Percentiles rank a stretch among this genome's conserved stretches.
Conservation (phyloP, 1,139 yeast species). For the Yamadazyma atmosphaerica region DNA sequence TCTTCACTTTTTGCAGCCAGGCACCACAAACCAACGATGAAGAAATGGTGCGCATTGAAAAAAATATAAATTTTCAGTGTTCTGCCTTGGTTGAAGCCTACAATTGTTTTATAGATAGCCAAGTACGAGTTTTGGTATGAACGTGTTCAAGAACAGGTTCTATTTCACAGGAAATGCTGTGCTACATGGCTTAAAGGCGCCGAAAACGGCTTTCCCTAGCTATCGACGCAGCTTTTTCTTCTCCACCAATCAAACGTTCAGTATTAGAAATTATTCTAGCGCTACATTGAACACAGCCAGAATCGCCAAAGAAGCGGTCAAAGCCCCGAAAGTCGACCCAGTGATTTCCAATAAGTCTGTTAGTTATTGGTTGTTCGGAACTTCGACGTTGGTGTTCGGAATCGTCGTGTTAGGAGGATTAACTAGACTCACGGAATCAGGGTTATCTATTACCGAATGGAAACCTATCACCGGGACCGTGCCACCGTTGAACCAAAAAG, state of each 20-base stretch:
- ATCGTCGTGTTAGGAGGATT: constrained; percentile 96
- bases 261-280: constrained; percentile 13
- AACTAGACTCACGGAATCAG: constrained; percentile 93
- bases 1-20: constrained; percentile 5
- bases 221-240: constrained; percentile 12
- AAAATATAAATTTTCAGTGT: too few species aligned
- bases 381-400: constrained; percentile 88
- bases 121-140: too few species aligned
- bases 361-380: constrained; percentile 90
- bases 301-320: neutral
- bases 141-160: constrained; percentile 14
- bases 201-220: constrained; percentile 1
- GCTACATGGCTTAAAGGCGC: constrained; percentile 12
- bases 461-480: constrained; percentile 93
- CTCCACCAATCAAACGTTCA: constrained; percentile 8
- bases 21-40: neutral
- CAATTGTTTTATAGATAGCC: too few species aligned
- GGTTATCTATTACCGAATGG: constrained; percentile 97
- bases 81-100: too few species aligned
- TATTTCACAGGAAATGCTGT: constrained; percentile 16
- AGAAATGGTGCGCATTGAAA: neutral
- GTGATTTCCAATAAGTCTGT: constrained; percentile 50
- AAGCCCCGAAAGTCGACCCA: constrained; percentile 9
- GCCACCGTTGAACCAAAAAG: constrained; percentile 77
- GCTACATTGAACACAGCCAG: neutral